Conservation (phyloP, 2,329 filamentous ascomycete species). For the Neofusicoccum kwambonambiense region DNA sequence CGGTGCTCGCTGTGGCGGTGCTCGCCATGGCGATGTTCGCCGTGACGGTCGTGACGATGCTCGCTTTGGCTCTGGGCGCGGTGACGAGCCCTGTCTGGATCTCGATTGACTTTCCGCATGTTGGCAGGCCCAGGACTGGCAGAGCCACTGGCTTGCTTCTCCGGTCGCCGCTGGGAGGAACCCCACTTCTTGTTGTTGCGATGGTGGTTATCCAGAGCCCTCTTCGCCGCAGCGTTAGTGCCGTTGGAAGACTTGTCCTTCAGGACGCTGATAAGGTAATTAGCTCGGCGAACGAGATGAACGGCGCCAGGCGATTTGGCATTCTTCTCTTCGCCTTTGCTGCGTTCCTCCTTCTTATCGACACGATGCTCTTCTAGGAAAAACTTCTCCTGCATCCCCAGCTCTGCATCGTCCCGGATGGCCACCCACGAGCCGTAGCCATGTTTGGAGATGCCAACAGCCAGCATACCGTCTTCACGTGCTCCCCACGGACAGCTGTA, state of each 20-base stretch:
- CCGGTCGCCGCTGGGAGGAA: slow-evolving; percentile 51
- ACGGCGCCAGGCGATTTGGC: slow-evolving; percentile 96
- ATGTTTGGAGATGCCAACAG: slow-evolving; percentile 87
- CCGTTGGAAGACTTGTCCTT: slow-evolving; percentile 70
- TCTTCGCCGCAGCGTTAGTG: slow-evolving; percentile 71
- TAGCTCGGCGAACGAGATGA: slow-evolving; percentile 88
- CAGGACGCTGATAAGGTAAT: slow-evolving; percentile 93
- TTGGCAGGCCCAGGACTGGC: slow-evolving; percentile 66
- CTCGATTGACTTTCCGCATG: slow-evolving; percentile 36
- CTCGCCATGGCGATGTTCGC: slow-evolving; percentile 38
- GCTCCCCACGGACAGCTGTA: slow-evolving; percentile 92
- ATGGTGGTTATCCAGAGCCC: slow-evolving; percentile 86
- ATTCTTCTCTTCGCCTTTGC: slow-evolving; percentile 65
- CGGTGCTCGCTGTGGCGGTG: slow-evolving; percentile 41
- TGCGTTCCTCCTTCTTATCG: slow-evolving; percentile 92
- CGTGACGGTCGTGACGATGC: slow-evolving; percentile 25
- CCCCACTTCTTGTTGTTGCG: slow-evolving; percentile 85
- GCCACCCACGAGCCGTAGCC: slow-evolving; percentile 95
- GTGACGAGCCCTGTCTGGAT: slow-evolving; percentile 37
- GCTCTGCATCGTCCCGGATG: slow-evolving; percentile 86
- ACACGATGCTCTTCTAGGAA: slow-evolving; percentile 98
- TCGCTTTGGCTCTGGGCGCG: slow-evolving; percentile 25
- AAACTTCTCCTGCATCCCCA: slow-evolving; percentile 85
- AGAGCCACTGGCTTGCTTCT: slow-evolving; percentile 60
- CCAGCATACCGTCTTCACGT: slow-evolving; percentile 94